Conservation (phyloP, 1,139 yeast genomes). For the Candida tunisiensis region DNA sequence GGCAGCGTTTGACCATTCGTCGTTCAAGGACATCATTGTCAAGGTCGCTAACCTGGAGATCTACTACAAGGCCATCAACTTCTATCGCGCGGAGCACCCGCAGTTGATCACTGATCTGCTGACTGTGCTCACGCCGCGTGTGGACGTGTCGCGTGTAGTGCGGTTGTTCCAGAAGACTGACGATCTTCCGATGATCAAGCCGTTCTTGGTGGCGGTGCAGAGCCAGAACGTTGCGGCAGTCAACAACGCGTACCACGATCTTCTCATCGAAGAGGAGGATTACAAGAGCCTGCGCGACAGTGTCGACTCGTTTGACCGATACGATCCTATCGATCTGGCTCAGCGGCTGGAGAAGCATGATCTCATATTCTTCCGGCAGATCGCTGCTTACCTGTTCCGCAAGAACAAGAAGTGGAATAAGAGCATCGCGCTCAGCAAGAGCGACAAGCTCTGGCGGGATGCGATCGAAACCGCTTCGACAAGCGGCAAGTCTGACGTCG, state of each 20-base stretch:
- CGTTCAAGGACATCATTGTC: conserved; percentile 87
- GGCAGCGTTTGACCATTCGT: conserved; percentile 82
- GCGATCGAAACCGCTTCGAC: conserved; percentile 86
- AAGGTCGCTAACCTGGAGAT: conserved; percentile 94
- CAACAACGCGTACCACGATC: conserved; percentile 87
- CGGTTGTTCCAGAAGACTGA: conserved; percentile 91
- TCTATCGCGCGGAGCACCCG: conserved; percentile 87
- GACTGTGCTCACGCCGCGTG: conserved; percentile 73
- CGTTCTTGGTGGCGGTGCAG: conserved; percentile 83
- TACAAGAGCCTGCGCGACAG: conserved; percentile 76
- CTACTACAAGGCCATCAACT: conserved; percentile 92
- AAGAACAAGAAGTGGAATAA: conserved; percentile 88
- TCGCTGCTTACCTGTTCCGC: conserved; percentile 86
- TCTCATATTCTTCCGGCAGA: conserved; percentile 82
- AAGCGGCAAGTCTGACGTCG: conserved; percentile 63
- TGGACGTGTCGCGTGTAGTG: conserved; percentile 90
- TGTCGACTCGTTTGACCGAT: conserved; percentile 81
- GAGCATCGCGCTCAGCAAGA: conserved; percentile 75
- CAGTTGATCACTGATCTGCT: conserved; percentile 76
- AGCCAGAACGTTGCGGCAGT: conserved; percentile 83
- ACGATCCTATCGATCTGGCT: conserved; percentile 85
- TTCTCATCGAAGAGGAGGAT: conserved; percentile 93
- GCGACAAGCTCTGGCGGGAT: conserved; percentile 89
- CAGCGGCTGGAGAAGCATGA: conserved; percentile 86
- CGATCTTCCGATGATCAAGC: conserved; percentile 88